phyloP scores from a whole-genome alignment of 768 basidiomycete genomes.

The Leccinellum rugosiceps region DNA sequence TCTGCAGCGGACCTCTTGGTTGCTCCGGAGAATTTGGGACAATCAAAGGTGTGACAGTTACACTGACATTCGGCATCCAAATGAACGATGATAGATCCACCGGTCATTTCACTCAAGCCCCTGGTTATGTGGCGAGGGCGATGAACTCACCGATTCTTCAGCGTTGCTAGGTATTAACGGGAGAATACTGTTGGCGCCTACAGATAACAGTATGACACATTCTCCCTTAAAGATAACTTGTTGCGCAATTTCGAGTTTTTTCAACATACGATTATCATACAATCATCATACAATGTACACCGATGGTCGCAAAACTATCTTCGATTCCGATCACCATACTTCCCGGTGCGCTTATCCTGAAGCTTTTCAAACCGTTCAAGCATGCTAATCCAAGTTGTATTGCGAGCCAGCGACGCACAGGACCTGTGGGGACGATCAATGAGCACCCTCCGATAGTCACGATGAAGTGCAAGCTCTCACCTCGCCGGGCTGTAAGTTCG shows the following conservation, averaged over 20 bases:
- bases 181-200: too few relatives aligned
- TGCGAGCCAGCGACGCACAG: not conserved
- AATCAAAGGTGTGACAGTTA: too few relatives aligned
- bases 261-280: too few relatives aligned
- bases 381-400: not conserved
- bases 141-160: not conserved
- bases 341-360: not conserved
- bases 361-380: not conserved
- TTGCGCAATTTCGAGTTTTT: not conserved
- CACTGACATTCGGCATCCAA: not conserved
- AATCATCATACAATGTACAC: not conserved
- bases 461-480: not conserved
- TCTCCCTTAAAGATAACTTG: not conserved
- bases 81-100: not conserved
- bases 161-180: too few relatives aligned
- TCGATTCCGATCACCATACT: too few relatives aligned
- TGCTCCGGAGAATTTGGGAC: too few relatives aligned
- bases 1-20: conserved; percentile 34
- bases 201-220: not conserved
- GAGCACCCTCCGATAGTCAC: not conserved
- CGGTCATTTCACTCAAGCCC: not conserved
- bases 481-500: not conserved
- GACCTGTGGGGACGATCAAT: not conserved
- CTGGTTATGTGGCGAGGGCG: not conserved
- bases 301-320: too few relatives aligned